Evolutionary conservation across 306 rosid species (phyloP).

Genomic region (Trifolium repens): DNA sequence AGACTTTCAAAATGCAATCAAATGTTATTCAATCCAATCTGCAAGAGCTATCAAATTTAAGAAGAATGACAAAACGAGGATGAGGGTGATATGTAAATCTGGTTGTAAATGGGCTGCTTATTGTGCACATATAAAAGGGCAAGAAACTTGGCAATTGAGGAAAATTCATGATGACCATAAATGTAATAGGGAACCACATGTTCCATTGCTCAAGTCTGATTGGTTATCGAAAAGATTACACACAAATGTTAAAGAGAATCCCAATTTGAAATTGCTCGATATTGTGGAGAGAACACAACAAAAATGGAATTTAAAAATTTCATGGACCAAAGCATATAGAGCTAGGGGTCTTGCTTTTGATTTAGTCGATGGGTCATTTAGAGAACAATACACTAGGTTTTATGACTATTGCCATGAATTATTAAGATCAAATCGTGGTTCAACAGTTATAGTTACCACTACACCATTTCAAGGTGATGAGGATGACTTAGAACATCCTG

Average conservation of each 20-base stretch:
- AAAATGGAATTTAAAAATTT: neutral
- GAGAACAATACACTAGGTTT: neutral
- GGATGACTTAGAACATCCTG: too few relatives aligned
- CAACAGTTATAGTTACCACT: neutral
- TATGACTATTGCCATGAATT: neutral
- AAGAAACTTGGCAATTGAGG: neutral
- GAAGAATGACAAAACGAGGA: neutral
- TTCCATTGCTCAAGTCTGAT: neutral
- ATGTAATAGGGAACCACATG: neutral
- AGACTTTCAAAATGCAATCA: neutral
- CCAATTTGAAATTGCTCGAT: neutral
- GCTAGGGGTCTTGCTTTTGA: neutral
- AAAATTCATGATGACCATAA: neutral
- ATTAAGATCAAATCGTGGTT: neutral
- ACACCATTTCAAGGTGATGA: too few relatives aligned
- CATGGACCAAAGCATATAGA: neutral
- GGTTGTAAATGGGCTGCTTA: neutral
- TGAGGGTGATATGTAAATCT: neutral
- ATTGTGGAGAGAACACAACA: neutral
- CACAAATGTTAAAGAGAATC: neutral
- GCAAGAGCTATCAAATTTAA: too few relatives aligned
- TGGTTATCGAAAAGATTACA: neutral
- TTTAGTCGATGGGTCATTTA: neutral
- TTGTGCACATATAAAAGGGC: neutral
- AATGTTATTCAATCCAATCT: neutral